Percentiles rank a stretch among this genome's conserved stretches.
These are phyloP conservation scores for Colletotrichum aenigma DNA, from an alignment of 2,329 filamentous ascomycete species.

Conservation along the genomic window DNA sequence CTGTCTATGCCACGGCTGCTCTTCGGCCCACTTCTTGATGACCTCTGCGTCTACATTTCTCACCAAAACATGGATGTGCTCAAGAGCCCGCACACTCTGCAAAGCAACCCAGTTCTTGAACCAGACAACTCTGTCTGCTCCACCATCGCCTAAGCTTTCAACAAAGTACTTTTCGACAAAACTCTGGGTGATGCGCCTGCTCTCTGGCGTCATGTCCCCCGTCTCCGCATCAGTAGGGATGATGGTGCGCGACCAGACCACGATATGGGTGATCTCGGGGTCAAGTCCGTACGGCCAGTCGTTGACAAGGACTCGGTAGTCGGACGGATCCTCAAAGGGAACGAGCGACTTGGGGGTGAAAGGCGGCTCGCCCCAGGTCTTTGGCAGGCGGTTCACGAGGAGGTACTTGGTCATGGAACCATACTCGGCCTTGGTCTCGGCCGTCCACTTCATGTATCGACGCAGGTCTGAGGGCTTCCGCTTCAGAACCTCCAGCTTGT, in stretches of 20 bases:
- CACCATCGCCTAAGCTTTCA: constrained; percentile 54
- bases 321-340: constrained; percentile 58
- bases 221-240: constrained; percentile 73
- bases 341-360: constrained; percentile 54
- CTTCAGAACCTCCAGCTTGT: constrained; percentile 76
- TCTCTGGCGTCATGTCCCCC: constrained; percentile 74
- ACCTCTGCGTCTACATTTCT: constrained; percentile 56
- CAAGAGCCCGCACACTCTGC: constrained; percentile 85
- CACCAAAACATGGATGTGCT: constrained; percentile 85
- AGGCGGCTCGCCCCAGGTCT: constrained; percentile 66
- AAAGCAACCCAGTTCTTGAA: constrained; percentile 94
- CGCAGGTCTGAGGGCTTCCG: constrained; percentile 81
- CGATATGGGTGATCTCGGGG: constrained; percentile 74
- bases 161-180: constrained; percentile 77
- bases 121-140: constrained; percentile 70
- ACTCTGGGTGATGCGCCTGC: constrained; percentile 64
- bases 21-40: constrained; percentile 58
- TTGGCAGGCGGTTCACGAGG: constrained; percentile 70
- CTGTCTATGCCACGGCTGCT: constrained; percentile 42
- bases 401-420: constrained; percentile 84
- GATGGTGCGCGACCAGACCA: constrained; percentile 88
- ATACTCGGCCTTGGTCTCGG: constrained; percentile 71
- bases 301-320: constrained; percentile 78
- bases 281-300: constrained; percentile 92
- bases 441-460: constrained; percentile 79